Base-by-base conservation (phyloP, 352 stramenopile species). In the Globisporangium cederbergense region DNA sequence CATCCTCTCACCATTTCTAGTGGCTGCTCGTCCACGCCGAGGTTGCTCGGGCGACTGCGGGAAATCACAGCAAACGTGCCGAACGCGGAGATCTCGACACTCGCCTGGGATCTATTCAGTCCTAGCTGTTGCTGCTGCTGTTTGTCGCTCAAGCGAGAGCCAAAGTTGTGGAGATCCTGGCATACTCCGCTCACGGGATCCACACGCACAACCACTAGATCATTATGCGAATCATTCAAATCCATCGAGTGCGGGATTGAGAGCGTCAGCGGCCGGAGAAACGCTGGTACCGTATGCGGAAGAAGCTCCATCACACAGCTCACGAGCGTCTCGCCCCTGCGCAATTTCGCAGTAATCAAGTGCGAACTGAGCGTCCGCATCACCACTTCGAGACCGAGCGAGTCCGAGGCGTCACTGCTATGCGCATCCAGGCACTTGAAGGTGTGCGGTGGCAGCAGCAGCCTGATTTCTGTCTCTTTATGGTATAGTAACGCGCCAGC, bases 361-460 rank as follows among this genome's bases (percentile, higher is more conserved):
- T 25, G 20, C 43, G 36, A 40, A 1, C 2, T 2, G 2, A 50
- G 47, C 16, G 10, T 14, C 32, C 70, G 70, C 20, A 91, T 60
- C 4, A 77, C 71, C 14, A 91, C 73, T 49, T 93, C 73, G 56
- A 76, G 75, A 16, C 79, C 84, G 3, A 74, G 53, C 0, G 72
- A 73, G 43, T 88, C 68, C 0, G 81, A 88, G 28, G 89, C 71
- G 16, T 91, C 68, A 8, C 65, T 40, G 0, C 78, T 77, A 42
- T 75, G 65, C 1, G 60, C 47, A 56, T 90, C 68, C 25, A 78
- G 55, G 20, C 79, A 86, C 0, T 56, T 25, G 38, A 91, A 91
- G 55, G 77, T 83, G 16, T 71, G 60, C 2, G 81, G 79, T n/a
- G 74, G 79, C 4, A 90, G 60, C 13, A 88, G 51, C 9, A 91